Evolutionary conservation across 2,329 filamentous ascomycete species (phyloP).

Genomic region (Colletotrichum plurivorum): DNA sequence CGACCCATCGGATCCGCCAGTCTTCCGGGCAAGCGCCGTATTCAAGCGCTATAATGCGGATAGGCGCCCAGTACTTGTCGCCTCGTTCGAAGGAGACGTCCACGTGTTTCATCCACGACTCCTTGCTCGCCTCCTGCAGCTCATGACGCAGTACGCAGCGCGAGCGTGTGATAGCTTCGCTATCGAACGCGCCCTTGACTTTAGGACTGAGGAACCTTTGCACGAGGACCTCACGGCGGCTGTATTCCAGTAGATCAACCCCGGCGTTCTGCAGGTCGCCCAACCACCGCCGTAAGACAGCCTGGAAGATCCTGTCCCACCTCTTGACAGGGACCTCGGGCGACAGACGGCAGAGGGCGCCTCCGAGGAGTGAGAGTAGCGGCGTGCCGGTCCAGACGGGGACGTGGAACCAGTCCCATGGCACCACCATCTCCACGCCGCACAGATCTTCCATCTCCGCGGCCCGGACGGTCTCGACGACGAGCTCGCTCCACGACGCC

Average conservation of each 20-base stretch:
- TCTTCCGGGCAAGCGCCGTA: constrained; percentile 32
- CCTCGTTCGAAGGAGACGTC: constrained; percentile 7
- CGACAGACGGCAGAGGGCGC: constrained; percentile 45
- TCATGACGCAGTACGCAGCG: neutral
- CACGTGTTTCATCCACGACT: neutral
- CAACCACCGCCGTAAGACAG: constrained; percentile 41
- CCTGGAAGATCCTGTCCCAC: constrained; percentile 44
- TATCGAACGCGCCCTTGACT: constrained; percentile 21
- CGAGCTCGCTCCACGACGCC: constrained; percentile 31
- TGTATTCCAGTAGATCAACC: constrained; percentile 44
- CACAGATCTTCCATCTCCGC: constrained; percentile 31
- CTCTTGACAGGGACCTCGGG: constrained; percentile 7
- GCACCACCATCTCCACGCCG: constrained; percentile 40
- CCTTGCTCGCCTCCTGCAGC: constrained; percentile 2
- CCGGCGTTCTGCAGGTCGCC: constrained; percentile 32
- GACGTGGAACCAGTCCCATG: constrained; percentile 44
- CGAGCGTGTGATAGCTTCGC: neutral
- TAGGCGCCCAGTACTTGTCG: constrained; percentile 41
- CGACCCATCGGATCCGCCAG: constrained; percentile 46
- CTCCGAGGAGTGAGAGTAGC: constrained; percentile 44
- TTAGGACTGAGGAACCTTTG: constrained; percentile 28
- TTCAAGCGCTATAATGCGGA: constrained; percentile 43
- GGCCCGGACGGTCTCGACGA: neutral
- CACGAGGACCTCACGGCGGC: constrained; percentile 38
- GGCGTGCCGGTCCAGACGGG: constrained; percentile 45